Conservation (phyloP, 2,329 filamentous ascomycete genomes). For the Aspergillus sp. region DNA sequence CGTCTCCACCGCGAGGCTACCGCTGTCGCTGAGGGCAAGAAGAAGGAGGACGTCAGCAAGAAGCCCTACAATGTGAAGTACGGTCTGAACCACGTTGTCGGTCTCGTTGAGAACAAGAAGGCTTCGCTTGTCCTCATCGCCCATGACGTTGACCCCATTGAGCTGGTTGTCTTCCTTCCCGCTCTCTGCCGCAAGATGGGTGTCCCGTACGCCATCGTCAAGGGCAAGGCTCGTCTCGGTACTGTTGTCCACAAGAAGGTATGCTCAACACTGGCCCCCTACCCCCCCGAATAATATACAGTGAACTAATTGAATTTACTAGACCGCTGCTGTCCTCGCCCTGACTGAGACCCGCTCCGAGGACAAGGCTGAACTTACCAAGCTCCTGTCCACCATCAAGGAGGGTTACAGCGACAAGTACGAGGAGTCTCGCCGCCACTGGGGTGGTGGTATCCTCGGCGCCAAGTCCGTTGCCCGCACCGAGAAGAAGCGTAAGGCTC, state of each 20-base stretch:
- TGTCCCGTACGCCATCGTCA: constrained; percentile 96
- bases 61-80: constrained; percentile 99
- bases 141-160: constrained; percentile 99
- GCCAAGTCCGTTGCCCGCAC: constrained; percentile 73
- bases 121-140: constrained; percentile 94
- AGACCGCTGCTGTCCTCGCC: constrained; percentile 93
- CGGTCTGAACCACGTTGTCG: constrained; percentile 98
- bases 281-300: background rate
- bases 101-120: constrained; percentile 99
- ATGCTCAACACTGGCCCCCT: constrained; percentile 14
- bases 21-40: constrained; percentile 97
- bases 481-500: constrained; percentile 88
- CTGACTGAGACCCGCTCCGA: constrained; percentile 94
- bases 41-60: constrained; percentile 99
- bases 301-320: constrained; percentile 18
- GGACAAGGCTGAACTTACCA: constrained; percentile 97
- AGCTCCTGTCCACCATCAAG: constrained; percentile 94
- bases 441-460: constrained; percentile 99
- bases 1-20: constrained; percentile 96
- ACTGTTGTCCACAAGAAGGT: constrained; percentile 99
- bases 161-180: constrained; percentile 97
- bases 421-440: constrained; percentile 83
- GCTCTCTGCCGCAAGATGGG: constrained; percentile 99
- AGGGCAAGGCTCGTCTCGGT: constrained; percentile 98
- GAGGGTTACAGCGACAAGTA: constrained; percentile 95